Evolutionary conservation across 1,139 yeast species (phyloP), one percentile per base, ranked within the genome.

Genomic region (Kodamaea arcana): DNA sequence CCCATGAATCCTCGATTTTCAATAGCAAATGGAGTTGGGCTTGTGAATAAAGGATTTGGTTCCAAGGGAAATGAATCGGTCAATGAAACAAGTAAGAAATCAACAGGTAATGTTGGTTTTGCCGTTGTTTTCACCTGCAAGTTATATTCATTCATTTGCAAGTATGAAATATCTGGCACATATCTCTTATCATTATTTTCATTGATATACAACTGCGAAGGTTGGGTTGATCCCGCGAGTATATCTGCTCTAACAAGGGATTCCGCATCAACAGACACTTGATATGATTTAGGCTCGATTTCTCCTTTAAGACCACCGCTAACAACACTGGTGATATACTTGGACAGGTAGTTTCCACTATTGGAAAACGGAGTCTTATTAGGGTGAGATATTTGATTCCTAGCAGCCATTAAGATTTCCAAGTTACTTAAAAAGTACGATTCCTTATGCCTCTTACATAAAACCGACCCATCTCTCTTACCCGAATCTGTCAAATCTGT

Each of bases 101-200:
- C 98, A 12, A 87, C 94, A 0, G 99, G 99, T 58, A 94, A 88
- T 5, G 95, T 87, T 0, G 98, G 97, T 52, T 85, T 86, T 11
- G 97, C 98, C 51, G 86, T 84, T 29, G 80, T 78, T 52, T 87
- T 88, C 13, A 92, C 94, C 32, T 87, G 81, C 18, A 88, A 66
- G 6, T 88, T 87, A 59, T 92, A 94, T 58, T 94, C 97, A 54
- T 94, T 94, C 46, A 79, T 73, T 54, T 78, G 80, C 59, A 80
- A 78, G 67, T 83, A 94, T 51, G 86, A 84, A 15, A 94, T 84
- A 45, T 94, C 99, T 0, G 99, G 98, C 9, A 94, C 97, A 50
- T 90, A 92, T 40, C 96, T 72, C 11, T 70, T 72, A 20, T 74
- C 72, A 29, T 76, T 76, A 11, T 86, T 80, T 29, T 78, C 82